These are phyloP conservation scores for Furcasterigmium sp. DNA, from an alignment of 2,329 filamentous ascomycete species.

Conservation along the genomic window DNA sequence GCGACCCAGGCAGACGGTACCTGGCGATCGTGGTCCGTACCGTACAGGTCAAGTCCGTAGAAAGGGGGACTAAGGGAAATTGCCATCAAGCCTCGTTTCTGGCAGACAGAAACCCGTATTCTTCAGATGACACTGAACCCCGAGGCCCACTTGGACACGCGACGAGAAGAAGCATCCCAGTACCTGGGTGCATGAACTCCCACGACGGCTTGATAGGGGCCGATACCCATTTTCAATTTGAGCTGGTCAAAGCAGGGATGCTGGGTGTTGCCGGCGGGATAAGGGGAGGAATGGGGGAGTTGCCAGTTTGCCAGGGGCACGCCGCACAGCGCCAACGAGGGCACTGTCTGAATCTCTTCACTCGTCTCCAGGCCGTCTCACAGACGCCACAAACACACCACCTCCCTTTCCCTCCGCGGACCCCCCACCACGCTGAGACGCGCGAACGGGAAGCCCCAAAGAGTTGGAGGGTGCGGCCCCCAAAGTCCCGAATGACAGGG, in stretches of 20 bases:
- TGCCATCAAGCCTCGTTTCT: background rate
- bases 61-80: background rate
- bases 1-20: background rate
- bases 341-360: background rate
- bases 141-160: no score
- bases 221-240: background rate
- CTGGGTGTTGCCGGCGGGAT: background rate
- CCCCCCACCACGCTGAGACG: conserved; percentile 2
- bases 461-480: background rate
- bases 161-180: no score
- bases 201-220: background rate
- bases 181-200: background rate
- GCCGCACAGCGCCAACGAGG: background rate
- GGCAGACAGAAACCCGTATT: background rate
- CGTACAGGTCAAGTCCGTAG: no score
- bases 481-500: conserved; percentile 4
- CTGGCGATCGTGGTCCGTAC: no score
- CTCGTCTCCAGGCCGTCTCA: no score
- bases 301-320: no score
- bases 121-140: background rate
- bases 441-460: background rate
- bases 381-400: background rate
- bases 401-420: background rate
- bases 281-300: background rate
- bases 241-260: background rate